Base-by-base conservation (phyloP, 2,329 filamentous ascomycete genomes). In the Ceratocystis variospora region DNA sequence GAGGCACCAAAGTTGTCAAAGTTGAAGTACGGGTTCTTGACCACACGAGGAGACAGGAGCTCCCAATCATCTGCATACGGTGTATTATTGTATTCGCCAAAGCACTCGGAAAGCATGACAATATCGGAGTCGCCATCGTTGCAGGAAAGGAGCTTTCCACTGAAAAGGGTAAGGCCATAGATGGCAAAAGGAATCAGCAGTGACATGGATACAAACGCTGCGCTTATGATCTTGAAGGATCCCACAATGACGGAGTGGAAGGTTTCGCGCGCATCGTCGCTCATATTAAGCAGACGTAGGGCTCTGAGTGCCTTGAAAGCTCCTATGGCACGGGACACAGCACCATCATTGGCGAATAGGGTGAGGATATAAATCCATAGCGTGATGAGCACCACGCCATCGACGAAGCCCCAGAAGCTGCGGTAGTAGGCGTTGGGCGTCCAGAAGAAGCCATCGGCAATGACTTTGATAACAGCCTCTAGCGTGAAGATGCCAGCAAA, bases 301-400 rank as follows among this genome's bases (percentile, higher is more conserved):
- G 95, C 95, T 77, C 94, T 87, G 61, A 99, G 81, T 6, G 94
- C 94, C 78, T 99, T 99, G 80, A 99, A 97, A 17, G 94, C 94
- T 28, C 94, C 95, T 46, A 97, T 89, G 19, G 91, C 90, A 74
- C 94, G 82, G 4, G 93, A 96, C 65, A 96, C 87, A 66, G 87
- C 87, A 53, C 90, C 90, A 70, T 96, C 88, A 66, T 91, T 86
- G 72, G 83, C 83, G 65, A 99, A 80, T 1, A 93, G 85, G 0
- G 92, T 94, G 61, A 87, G 79, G 62, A 99, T 90, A 72, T 96
- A 97, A 73, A 96, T 87, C 93, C 94, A 97, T 7, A 99, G 82
- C 0, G 94, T 97, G 66, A 96, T 79, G 64, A 99, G 79, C 70
- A 99, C 94, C 57, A 97, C 76, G 0, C 88, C 90, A 73, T 99